Percentiles rank a stretch among this genome's conserved stretches.
phyloP scores from a whole-genome alignment of 2,329 filamentous ascomycete genomes.

The Diaporthe australafricana region DNA sequence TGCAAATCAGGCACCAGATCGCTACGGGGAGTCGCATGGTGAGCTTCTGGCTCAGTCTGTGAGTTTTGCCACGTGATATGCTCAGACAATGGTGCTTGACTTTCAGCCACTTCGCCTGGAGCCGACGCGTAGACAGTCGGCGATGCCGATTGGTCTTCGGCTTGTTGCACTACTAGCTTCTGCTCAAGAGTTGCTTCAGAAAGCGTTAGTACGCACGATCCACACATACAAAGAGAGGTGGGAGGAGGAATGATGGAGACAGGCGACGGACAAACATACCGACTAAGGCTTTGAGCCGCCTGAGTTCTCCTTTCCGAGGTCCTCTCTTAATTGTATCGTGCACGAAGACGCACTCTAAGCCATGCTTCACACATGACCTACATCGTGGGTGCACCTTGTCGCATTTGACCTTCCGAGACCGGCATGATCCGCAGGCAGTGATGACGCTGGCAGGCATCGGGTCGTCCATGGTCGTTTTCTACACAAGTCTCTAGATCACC shows the following conservation, averaged over 20 bases:
- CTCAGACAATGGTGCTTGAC: not conserved
- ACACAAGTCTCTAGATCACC: too few species aligned
- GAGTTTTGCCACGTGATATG: not conserved
- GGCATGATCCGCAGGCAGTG: conserved; percentile 3
- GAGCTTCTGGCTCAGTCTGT: not conserved
- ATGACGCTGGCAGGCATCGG: not conserved
- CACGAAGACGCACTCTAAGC: conserved; percentile 1
- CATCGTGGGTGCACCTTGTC: not conserved
- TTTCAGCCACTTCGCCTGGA: not conserved
- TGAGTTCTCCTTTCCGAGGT: not conserved
- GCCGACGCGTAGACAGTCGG: not conserved
- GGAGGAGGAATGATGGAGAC: not conserved
- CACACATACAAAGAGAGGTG: not conserved
- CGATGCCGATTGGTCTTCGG: not conserved
- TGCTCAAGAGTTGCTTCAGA: not conserved
- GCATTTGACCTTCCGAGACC: not conserved
- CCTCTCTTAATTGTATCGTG: not conserved
- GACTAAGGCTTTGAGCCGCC: conserved; percentile 1
- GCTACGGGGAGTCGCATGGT: not conserved
- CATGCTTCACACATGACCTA: not conserved
- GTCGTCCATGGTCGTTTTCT: not conserved
- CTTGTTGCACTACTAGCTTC: conserved; percentile 3
- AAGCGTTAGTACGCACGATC: not conserved
- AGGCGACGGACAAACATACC: not conserved
- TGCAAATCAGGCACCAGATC: not conserved